Evolutionary conservation across 2,329 filamentous ascomycete genomes (phyloP).

Genomic region (Alternaria alternata): DNA sequence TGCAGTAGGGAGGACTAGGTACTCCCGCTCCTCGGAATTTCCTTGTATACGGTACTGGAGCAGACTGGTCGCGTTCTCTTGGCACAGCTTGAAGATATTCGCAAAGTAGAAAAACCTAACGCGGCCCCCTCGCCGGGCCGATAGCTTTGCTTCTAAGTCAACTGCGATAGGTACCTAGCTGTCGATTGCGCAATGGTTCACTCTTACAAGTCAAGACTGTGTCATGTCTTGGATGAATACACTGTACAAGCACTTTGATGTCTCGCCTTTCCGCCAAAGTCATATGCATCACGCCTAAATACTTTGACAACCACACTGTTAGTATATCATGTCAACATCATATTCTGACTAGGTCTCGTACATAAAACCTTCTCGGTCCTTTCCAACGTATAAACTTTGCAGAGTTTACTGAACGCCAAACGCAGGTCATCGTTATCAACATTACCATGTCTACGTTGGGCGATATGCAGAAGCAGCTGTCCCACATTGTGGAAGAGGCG

Average conservation of each 20-base stretch:
- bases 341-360: not conserved
- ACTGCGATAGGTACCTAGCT: not conserved
- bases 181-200: not conserved
- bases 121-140: not conserved
- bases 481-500: conserved; percentile 18
- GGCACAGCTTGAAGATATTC: not conserved
- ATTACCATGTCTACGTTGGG: conserved; percentile 20
- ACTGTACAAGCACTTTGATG: not conserved
- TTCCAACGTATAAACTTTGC: not conserved
- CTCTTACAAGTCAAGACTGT: not conserved
- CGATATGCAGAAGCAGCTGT: conserved; percentile 25
- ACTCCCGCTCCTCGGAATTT: no score
- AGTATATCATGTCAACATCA: not conserved
- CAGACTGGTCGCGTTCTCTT: not conserved
- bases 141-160: not conserved
- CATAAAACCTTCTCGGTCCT: not conserved
- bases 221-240: not conserved
- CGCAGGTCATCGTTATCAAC: not conserved
- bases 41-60: not conserved
- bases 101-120: not conserved
- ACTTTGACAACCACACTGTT: not conserved
- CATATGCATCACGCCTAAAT: not conserved
- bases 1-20: no score
- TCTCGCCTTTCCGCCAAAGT: not conserved
- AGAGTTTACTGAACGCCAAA: not conserved